Conservation (phyloP, 2,329 filamentous ascomycete species). For the Cucurbitaria berberidis region DNA sequence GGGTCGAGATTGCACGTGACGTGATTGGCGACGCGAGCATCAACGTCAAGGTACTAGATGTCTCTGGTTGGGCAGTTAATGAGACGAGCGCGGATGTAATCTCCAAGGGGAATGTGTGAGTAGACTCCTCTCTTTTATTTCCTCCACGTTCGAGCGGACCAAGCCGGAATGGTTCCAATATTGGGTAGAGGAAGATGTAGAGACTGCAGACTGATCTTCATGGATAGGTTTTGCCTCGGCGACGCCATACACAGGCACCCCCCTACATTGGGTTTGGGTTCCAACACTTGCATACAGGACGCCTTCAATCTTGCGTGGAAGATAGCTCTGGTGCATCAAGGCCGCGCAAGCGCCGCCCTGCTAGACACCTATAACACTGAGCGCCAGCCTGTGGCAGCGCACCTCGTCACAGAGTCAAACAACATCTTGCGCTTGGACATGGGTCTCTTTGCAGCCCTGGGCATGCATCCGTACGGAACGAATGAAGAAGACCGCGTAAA, state of each 20-base stretch:
- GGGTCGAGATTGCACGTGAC: conserved; percentile 14
- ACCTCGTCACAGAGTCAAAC: conserved; percentile 19
- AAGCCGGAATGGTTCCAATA: too few relatives aligned
- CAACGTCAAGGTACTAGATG: conserved; percentile 14
- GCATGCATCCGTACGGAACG: conserved; percentile 8
- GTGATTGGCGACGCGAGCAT: conserved; percentile 14
- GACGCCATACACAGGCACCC: conserved; percentile 34
- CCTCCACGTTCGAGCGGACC: too few relatives aligned
- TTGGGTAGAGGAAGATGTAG: too few relatives aligned
- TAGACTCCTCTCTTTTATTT: not conserved
- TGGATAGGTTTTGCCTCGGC: conserved; percentile 8
- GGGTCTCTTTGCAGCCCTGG: conserved; percentile 9
- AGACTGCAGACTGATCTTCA: not conserved
- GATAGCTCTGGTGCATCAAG: conserved; percentile 39
- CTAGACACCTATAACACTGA: conserved; percentile 41
- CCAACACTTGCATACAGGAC: conserved; percentile 45
- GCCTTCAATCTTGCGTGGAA: conserved; percentile 51
- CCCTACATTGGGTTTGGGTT: conserved; percentile 31
- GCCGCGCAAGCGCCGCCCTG: conserved; percentile 29
- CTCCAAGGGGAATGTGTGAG: conserved; percentile 20
- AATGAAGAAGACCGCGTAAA: conserved; percentile 7
- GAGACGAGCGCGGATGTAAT: conserved; percentile 20
- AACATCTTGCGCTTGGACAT: conserved; percentile 15
- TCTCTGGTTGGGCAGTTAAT: conserved; percentile 21
- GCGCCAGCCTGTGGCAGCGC: conserved; percentile 39